Conservation (phyloP, 345 rosid species). For the Iberis pinnata region DNA sequence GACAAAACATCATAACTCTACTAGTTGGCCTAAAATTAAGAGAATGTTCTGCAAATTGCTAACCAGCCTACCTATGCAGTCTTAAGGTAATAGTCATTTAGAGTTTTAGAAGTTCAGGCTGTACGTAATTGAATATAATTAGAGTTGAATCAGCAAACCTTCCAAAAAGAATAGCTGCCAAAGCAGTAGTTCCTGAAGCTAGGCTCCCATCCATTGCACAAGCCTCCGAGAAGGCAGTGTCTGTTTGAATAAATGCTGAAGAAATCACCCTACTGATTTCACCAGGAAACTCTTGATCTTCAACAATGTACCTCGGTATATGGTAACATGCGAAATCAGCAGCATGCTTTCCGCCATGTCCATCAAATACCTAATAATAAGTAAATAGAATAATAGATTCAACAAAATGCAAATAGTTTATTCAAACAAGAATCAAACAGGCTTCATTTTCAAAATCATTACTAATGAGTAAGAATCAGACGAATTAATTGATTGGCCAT, state of each 20-base stretch:
- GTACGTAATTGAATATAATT: background rate
- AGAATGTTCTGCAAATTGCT: background rate
- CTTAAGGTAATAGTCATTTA: background rate
- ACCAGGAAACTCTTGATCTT: constrained; percentile 59
- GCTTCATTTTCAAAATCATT: no score
- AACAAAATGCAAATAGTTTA: background rate
- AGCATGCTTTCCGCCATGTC: constrained; percentile 92
- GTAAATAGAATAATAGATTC: background rate
- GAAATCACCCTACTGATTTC: constrained; percentile 60
- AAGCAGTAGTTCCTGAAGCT: constrained; percentile 86
- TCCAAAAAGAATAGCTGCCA: constrained; percentile 73
- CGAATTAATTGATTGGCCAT: no score
- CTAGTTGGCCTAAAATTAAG: background rate
- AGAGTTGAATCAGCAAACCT: constrained; percentile 38
- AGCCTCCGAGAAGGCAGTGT: constrained; percentile 70
- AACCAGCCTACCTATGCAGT: constrained; percentile 5
- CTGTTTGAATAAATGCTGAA: constrained; percentile 79
- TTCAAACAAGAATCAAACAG: background rate
- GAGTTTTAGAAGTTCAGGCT: background rate
- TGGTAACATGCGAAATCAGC: constrained; percentile 67
- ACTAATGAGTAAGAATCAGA: no score
- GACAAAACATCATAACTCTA: background rate
- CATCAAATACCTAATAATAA: constrained; percentile 60
- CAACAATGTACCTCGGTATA: constrained; percentile 62
- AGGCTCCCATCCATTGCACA: constrained; percentile 56